Evolutionary conservation across 2,329 filamentous ascomycete species (phyloP).

Genomic region (Neonectria punicea): DNA sequence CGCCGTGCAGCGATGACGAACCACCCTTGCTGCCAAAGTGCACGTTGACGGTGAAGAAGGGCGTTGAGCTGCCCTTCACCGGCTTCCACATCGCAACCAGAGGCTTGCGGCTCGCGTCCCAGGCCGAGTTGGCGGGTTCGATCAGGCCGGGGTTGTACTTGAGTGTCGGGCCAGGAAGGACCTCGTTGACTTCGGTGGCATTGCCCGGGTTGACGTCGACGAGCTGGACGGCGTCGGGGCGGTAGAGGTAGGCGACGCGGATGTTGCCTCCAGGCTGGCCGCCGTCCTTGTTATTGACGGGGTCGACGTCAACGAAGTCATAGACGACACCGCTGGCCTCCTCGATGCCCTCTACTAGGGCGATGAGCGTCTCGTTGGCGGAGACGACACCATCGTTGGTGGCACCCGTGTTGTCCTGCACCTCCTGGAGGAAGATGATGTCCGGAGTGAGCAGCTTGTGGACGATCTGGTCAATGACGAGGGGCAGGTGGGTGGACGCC

Average conservation of each 20-base stretch:
- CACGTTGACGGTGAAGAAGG: conserved; percentile 78
- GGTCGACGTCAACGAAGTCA: conserved; percentile 68
- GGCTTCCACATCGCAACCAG: conserved; percentile 73
- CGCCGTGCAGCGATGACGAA: conserved; percentile 71
- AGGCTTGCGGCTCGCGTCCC: conserved; percentile 72
- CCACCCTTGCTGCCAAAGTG: conserved; percentile 76
- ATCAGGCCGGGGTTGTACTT: conserved; percentile 77
- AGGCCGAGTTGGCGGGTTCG: conserved; percentile 69
- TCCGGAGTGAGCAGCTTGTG: conserved; percentile 71
- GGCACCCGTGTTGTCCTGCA: conserved; percentile 74
- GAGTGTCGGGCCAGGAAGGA: conserved; percentile 65
- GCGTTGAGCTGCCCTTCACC: conserved; percentile 59
- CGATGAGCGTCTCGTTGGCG: conserved; percentile 68
- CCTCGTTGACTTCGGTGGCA: conserved; percentile 64
- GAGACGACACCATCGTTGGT: conserved; percentile 67
- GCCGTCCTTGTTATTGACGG: conserved; percentile 70
- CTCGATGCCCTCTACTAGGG: conserved; percentile 64
- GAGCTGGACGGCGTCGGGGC: conserved; percentile 67
- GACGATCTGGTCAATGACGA: conserved; percentile 72
- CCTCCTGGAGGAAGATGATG: conserved; percentile 75
- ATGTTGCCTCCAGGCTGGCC: conserved; percentile 78
- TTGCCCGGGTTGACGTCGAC: conserved; percentile 67
- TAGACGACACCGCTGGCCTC: conserved; percentile 64
- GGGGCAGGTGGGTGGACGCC: conserved; percentile 63
- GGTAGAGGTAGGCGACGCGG: conserved; percentile 76